Conservation (phyloP, 495 filamentous ascomycete genomes). For the Diplogelasinospora grovesii region DNA sequence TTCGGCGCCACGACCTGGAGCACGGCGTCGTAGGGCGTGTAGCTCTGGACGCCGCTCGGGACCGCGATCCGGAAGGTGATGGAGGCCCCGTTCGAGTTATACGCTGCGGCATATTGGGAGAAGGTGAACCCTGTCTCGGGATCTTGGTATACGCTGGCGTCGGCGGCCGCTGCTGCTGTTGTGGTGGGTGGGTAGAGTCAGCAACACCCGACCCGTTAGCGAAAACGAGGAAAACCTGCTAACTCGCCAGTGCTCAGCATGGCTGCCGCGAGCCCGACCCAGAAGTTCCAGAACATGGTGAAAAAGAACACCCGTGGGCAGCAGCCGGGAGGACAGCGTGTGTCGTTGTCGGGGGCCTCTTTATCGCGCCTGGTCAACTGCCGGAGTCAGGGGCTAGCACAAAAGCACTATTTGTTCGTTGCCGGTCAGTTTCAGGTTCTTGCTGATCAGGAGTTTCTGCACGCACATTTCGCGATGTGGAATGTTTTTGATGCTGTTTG, state of each 20-base stretch:
- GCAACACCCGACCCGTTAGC: neutral
- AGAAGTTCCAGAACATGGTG: conserved; percentile 19
- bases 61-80: conserved; percentile 38
- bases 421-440: too few relatives aligned
- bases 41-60: conserved; percentile 19
- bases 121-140: conserved; percentile 46
- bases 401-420: too few relatives aligned
- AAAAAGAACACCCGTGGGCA: too few relatives aligned
- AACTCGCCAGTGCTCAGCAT: conserved; percentile 14
- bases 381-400: too few relatives aligned
- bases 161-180: conserved; percentile 20
- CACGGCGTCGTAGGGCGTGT: conserved; percentile 31
- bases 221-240: neutral
- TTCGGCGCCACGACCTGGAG: conserved; percentile 37
- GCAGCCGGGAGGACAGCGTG: too few relatives aligned
- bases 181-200: conserved; percentile 8
- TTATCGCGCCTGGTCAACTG: too few relatives aligned
- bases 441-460: too few relatives aligned
- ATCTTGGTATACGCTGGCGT: conserved; percentile 30
- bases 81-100: conserved; percentile 26
- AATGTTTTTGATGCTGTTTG: too few relatives aligned
- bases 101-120: conserved; percentile 32
- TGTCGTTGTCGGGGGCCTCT: too few relatives aligned
- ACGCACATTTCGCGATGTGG: too few relatives aligned
- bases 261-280: conserved; percentile 17